phyloP scores from a whole-genome alignment of 306 rosid genomes.

The Prunus mongolica region DNA sequence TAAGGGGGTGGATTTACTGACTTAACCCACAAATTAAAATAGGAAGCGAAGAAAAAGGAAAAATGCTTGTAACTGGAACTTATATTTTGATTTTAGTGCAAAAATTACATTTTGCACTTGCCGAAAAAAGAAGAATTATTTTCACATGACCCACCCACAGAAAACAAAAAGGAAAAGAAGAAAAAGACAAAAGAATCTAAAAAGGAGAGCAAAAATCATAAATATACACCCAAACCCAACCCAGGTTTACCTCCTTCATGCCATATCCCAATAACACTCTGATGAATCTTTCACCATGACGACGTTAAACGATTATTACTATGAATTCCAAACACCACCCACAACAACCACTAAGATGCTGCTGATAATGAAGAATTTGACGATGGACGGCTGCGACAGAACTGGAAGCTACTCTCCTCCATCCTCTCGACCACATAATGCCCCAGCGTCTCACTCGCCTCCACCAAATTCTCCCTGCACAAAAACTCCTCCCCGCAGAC shows the following conservation, averaged over 20 bases:
- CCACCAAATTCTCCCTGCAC: conserved; percentile 78
- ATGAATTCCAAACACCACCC: not conserved
- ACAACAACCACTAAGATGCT: conserved; percentile 22
- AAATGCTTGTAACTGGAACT: not conserved
- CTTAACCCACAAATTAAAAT: too few species aligned
- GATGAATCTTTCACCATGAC: not conserved
- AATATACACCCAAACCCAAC: conserved; percentile 32
- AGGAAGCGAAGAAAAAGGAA: too few species aligned
- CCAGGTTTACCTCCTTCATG: not conserved
- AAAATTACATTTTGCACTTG: conserved; percentile 21
- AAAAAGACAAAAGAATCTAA: conserved; percentile 18
- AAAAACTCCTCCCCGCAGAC: conserved; percentile 76
- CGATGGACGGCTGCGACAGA: conserved; percentile 50
- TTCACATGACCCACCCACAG: conserved; percentile 35
- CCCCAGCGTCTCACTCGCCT: conserved; percentile 55
- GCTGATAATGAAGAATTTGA: conserved; percentile 17
- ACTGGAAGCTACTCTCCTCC: conserved; percentile 71
- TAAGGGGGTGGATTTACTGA: too few species aligned
- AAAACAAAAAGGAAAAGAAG: not conserved
- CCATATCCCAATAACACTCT: conserved; percentile 21
- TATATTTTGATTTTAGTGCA: conserved; percentile 22
- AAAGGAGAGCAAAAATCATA: conserved; percentile 26
- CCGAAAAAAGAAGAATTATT: conserved; percentile 48
- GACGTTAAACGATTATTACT: conserved; percentile 11
- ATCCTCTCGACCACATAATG: conserved; percentile 82